Base-by-base conservation (phyloP, 2,329 filamentous ascomycete species). In the Whalleya microplaca region DNA sequence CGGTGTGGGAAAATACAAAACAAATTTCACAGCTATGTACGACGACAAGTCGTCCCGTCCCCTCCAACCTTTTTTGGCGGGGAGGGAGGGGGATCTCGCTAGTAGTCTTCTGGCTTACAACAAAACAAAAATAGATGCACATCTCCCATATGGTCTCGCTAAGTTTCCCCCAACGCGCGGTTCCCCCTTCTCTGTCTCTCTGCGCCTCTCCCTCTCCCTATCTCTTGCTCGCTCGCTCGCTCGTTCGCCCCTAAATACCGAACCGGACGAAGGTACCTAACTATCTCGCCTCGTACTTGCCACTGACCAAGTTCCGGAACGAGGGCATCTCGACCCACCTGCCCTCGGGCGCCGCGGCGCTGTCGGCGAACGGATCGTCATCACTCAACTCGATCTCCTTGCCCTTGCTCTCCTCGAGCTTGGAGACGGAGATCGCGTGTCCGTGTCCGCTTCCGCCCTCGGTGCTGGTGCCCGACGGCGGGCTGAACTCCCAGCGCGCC, bases 401-500 rank as follows among this genome's bases (percentile, higher is more conserved):
- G 29, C 77, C 81, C 70, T 86, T 85, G 55, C 76, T 75, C 57
- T 80, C 77, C 8, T 80, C 78, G 41, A 85, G 73, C 56, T 76
- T 76, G 4, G 83, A 85, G 51, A 92, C 78, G 3, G 85, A 87
- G 53, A 97, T 83, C 0, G n/a, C n/a, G n/a, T n/a, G n/a, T n/a
- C n/a, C n/a, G n/a, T n/a, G n/a, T n/a, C 83, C 65, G 2, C 67
- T 74, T 7, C 70, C 61, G 16, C 76, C 75, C 29, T 82, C 75
- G 41, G 82, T 71, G 9, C 72, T 5, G 32, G 32, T 78, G 2
- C 55, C 81, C 0, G 69, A 54, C 2, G 76, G 68, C 9, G 65
- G 68, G 20, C 57, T 68, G 56, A 79, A 76, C 71, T 96, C 92
- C 86, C 93, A 97, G 53, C 88, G 81, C 0, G 91, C 91, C 72